A percentile compares a stretch with the other conserved stretches of the same genome.
phyloP scores from a whole-genome alignment of 2,329 filamentous ascomycete genomes.

The Calycina marina region DNA sequence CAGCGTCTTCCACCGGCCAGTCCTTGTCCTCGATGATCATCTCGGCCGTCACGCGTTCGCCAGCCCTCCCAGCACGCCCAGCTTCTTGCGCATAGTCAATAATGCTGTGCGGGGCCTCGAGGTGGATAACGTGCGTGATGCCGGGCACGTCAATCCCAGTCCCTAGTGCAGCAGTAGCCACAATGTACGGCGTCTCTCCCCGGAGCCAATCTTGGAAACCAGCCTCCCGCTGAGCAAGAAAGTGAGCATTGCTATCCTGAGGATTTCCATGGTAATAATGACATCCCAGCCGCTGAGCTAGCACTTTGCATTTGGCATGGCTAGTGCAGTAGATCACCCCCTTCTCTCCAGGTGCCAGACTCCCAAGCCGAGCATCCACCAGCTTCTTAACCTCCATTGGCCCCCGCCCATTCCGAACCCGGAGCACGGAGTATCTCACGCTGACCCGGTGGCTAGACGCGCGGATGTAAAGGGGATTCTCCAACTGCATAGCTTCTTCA shows the following conservation, averaged over 20 bases:
- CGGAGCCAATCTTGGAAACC: slow-evolving; percentile 1
- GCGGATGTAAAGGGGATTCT: neutral
- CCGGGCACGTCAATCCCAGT: slow-evolving; percentile 5
- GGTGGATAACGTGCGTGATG: slow-evolving; percentile 5
- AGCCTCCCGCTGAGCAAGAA: slow-evolving; percentile 1
- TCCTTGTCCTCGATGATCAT: neutral
- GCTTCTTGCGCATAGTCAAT: slow-evolving; percentile 7
- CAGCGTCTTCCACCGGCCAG: neutral
- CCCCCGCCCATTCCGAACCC: neutral
- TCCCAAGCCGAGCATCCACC: neutral
- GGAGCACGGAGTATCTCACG: neutral
- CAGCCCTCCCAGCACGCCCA: slow-evolving; percentile 4
- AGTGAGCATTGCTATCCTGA: slow-evolving; percentile 1
- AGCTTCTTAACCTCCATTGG: neutral
- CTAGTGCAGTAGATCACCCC: slow-evolving; percentile 4
- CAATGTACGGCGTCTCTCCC: slow-evolving; percentile 1
- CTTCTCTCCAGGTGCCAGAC: neutral
- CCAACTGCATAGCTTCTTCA: neutral
- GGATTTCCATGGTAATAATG: slow-evolving; percentile 2
- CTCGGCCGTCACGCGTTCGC: slow-evolving; percentile 2
- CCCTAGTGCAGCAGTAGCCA: slow-evolving; percentile 4
- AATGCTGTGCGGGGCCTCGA: slow-evolving; percentile 6
- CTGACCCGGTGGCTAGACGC: neutral
- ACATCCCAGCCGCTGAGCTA: slow-evolving; percentile 1
- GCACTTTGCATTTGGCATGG: neutral